A percentile compares a stretch with the other conserved stretches of the same genome.
These are phyloP conservation scores for Purpureocillium lavendulum DNA, from an alignment of 2,329 filamentous ascomycete species.

Conservation along the genomic window DNA sequence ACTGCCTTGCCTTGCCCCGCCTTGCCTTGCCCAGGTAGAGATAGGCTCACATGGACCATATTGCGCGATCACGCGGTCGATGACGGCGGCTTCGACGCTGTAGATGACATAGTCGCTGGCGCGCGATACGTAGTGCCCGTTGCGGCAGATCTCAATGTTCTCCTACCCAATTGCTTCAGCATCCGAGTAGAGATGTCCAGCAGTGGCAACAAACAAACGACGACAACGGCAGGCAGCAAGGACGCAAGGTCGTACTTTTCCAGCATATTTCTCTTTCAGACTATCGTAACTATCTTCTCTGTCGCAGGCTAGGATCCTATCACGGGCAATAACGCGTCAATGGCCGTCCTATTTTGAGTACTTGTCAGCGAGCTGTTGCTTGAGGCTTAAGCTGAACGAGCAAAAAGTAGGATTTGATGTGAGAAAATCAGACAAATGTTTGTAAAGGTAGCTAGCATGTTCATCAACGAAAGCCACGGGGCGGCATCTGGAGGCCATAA, in stretches of 20 bases:
- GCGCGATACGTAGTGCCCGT: conserved; percentile 92
- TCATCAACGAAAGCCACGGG: conserved; percentile 85
- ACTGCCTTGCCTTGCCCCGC: no score
- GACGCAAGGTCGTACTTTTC: conserved; percentile 58
- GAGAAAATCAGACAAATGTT: conserved; percentile 68
- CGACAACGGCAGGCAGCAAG: conserved; percentile 1
- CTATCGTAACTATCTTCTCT: conserved; percentile 78
- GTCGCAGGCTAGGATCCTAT: conserved; percentile 92
- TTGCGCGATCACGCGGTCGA: conserved; percentile 76
- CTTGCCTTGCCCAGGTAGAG: conserved; percentile 1
- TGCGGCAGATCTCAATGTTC: conserved; percentile 79
- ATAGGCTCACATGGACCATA: conserved; percentile 75
- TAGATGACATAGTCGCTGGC: conserved; percentile 98
- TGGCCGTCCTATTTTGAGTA: conserved; percentile 11
- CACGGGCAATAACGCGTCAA: conserved; percentile 12
- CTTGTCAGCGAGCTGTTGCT: neutral
- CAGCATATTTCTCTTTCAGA: conserved; percentile 72
- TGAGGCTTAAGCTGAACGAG: neutral
- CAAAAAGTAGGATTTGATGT: no score
- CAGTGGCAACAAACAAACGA: conserved; percentile 11
- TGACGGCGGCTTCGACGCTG: conserved; percentile 89
- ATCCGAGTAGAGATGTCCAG: conserved; percentile 15
- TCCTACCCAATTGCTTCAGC: conserved; percentile 51
- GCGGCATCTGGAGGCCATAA: conserved; percentile 62
- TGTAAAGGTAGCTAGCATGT: conserved; percentile 93